phyloP scores from a whole-genome alignment of 2,329 filamentous ascomycete genomes.

The Ophiostoma sp. region DNA sequence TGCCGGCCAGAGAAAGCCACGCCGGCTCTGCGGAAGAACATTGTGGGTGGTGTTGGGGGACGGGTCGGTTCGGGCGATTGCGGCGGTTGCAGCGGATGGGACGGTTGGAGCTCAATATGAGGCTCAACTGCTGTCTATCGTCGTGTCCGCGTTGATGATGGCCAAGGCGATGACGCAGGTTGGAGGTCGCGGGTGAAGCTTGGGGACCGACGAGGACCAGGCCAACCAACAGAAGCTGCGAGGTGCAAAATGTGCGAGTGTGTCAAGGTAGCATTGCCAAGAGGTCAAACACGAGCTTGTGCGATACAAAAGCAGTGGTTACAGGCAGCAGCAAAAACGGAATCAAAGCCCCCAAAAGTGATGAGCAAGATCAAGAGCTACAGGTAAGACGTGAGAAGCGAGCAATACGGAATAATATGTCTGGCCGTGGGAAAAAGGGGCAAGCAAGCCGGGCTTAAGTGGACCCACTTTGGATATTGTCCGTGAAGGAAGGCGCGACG shows the following conservation, averaged over 20 bases:
- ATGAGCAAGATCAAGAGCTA: background rate
- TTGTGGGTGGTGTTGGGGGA: background rate
- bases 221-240: background rate
- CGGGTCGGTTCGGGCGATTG: too few species aligned
- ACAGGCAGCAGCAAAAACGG: background rate
- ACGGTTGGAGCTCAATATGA: too few species aligned
- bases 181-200: background rate
- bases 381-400: background rate
- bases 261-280: background rate
- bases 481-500: background rate
- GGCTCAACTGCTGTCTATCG: too few species aligned
- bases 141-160: background rate
- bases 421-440: background rate
- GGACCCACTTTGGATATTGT: background rate
- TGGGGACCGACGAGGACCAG: background rate
- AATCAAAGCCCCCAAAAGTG: background rate
- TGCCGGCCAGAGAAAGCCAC: slow-evolving; percentile 18
- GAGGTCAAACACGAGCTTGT: background rate
- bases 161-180: background rate
- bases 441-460: background rate
- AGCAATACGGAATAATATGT: background rate
- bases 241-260: background rate
- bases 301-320: background rate
- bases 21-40: slow-evolving; percentile 22
- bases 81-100: too few species aligned